phyloP scores from a whole-genome alignment of 305 asterid genomes.

The Fraxinus angustifolia region DNA sequence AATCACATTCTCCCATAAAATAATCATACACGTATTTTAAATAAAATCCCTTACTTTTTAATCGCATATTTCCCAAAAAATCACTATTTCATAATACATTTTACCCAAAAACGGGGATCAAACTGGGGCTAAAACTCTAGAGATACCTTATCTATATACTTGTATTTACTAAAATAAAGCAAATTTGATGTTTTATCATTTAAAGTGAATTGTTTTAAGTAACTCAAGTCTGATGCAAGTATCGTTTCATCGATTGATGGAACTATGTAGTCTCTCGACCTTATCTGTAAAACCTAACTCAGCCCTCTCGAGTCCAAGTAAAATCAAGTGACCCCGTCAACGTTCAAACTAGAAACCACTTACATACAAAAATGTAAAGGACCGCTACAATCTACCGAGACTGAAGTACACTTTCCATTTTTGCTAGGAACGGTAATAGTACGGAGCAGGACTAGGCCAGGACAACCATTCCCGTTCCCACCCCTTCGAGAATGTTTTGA shows the following conservation, averaged over 20 bases:
- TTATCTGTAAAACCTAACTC: not conserved
- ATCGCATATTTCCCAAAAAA: too few relatives aligned
- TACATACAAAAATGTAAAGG: not conserved
- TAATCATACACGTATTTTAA: too few relatives aligned
- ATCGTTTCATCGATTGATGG: not conserved
- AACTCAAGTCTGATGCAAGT: not conserved
- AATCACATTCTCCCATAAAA: too few relatives aligned
- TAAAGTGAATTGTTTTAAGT: too few relatives aligned
- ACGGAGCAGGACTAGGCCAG: too few relatives aligned
- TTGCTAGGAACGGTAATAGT: too few relatives aligned
- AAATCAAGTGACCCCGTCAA: not conserved
- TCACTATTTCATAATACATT: too few relatives aligned
- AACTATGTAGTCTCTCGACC: not conserved
- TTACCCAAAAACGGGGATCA: too few relatives aligned
- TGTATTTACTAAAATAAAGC: not conserved
- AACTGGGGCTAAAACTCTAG: not conserved
- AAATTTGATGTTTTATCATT: too few relatives aligned
- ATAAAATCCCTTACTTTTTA: too few relatives aligned
- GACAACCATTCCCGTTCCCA: too few relatives aligned
- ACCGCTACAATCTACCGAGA: not conserved
- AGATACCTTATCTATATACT: not conserved
- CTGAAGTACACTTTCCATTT: not conserved
- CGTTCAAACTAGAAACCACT: not conserved
- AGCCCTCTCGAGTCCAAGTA: not conserved
- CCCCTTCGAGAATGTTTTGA: too few relatives aligned